Evolutionary conservation across 306 rosid species (phyloP), one percentile per base, ranked within the genome.

Genomic region (Lagenaria siceraria): DNA sequence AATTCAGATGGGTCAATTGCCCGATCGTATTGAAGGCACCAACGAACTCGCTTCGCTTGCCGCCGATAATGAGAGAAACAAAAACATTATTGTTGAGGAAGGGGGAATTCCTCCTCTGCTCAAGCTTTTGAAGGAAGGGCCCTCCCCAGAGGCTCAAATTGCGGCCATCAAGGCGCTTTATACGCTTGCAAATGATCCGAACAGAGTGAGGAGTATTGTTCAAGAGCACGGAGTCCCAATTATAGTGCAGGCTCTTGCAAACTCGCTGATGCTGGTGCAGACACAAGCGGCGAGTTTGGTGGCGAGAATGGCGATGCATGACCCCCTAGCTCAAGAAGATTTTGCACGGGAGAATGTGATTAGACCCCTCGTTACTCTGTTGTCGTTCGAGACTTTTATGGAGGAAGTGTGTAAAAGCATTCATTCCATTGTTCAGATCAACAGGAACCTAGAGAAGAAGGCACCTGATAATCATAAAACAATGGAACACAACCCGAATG

Each of bases 11-110:
- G 97, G 97, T 25, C 89, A 84, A 75, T 84, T 87, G 17, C 87
- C 60, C 53, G 90, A 89, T 29, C 91, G 94, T 1, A 84, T 86
- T 42, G 98, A 93, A 0, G 93, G 91, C 0, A 90, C 96, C 6
- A 87, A 68, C 12, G 79, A 64, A 38, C 83, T 93, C 3, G 90
- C 84, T 0, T 85, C 94, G 0, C 82, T 93, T 0, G 92, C 96
- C 18, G 17, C 7, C 0, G 96, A 83, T 80, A 87, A 86, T 62
- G 85, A 84, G 19, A 87, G 97, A 7, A 91, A 86, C 83, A 93
- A 91, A 86, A 82, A 90, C 59, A 90, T 93, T 15, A 91, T 93
- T 53, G 80, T 88, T 70, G 96, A 91, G 11, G 96, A 93, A 81
- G 91, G 91, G 29, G 97, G 96, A 29, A 68, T 93, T 8, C 33